These are phyloP conservation scores for Cryphonectria naterciae DNA, from an alignment of 2,329 filamentous ascomycete genomes.

Conservation along the genomic window DNA sequence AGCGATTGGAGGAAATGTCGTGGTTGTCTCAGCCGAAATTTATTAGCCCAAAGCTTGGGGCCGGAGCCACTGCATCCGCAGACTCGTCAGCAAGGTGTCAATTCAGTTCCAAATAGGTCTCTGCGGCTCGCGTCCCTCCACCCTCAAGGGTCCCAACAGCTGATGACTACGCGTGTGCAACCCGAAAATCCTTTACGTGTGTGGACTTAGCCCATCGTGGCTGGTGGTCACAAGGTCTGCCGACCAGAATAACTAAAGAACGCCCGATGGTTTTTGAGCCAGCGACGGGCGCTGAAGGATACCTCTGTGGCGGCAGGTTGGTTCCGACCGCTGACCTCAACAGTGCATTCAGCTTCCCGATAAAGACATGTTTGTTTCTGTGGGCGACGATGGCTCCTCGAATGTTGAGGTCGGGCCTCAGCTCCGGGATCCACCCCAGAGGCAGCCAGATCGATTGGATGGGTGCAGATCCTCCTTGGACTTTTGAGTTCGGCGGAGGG, in stretches of 20 bases:
- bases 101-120: neutral
- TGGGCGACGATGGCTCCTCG: neutral
- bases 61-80: slow-evolving; percentile 16
- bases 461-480: neutral
- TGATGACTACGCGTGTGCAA: neutral
- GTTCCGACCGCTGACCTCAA: neutral
- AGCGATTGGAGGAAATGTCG: slow-evolving; percentile 9
- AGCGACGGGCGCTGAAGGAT: neutral
- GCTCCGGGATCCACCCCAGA: neutral
- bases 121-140: neutral
- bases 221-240: neutral
- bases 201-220: neutral
- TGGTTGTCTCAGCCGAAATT: neutral
- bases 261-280: neutral
- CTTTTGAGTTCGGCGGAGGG: neutral
- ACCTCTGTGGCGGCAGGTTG: neutral
- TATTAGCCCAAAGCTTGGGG: neutral
- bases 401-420: neutral
- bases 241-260: neutral
- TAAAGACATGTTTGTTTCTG: neutral
- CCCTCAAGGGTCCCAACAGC: neutral
- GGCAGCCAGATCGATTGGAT: neutral
- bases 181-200: neutral
- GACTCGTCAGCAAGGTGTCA: neutral
- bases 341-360: neutral